phyloP scores from a whole-genome alignment of 257 asterid species.

The Verbena officinalis region DNA sequence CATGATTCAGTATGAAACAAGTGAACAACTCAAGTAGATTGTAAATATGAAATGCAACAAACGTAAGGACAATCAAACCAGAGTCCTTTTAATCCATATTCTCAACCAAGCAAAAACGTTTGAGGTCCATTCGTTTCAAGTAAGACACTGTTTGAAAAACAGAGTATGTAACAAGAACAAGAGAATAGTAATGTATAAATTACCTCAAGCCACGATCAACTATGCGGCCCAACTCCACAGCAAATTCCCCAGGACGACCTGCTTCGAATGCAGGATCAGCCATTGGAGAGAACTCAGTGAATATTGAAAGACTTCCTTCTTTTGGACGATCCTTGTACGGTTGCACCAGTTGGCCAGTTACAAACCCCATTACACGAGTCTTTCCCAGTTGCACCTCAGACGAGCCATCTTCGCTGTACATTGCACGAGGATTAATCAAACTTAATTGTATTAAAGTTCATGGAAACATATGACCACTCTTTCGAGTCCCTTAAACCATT shows the following conservation, averaged over 20 bases:
- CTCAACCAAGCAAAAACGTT: slow-evolving; percentile 1
- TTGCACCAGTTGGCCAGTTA: slow-evolving; percentile 82
- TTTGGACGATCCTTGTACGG: slow-evolving; percentile 92
- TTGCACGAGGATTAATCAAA: background rate
- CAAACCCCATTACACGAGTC: slow-evolving; percentile 88
- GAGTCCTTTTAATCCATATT: slow-evolving; percentile 14
- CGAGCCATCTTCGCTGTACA: slow-evolving; percentile 90
- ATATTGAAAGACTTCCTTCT: slow-evolving; percentile 85
- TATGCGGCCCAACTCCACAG: slow-evolving; percentile 93
- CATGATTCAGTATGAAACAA: slow-evolving; percentile 23
- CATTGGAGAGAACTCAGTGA: slow-evolving; percentile 96
- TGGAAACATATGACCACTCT: background rate
- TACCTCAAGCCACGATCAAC: slow-evolving; percentile 97
- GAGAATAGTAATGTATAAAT: background rate
- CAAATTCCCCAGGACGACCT: slow-evolving; percentile 91
- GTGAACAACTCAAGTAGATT: slow-evolving; percentile 7
- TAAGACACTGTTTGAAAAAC: background rate
- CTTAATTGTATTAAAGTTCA: background rate
- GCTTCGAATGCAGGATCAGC: slow-evolving; percentile 95
- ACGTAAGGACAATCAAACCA: background rate
- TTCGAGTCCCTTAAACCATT: background rate
- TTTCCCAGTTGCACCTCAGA: slow-evolving; percentile 94
- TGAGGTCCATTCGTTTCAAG: background rate
- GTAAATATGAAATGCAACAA: background rate
- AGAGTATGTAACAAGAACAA: slow-evolving; percentile 1